These are phyloP conservation scores for Tulasnella sp. DNA, from an alignment of 768 basidiomycete species.

Conservation along the genomic window DNA sequence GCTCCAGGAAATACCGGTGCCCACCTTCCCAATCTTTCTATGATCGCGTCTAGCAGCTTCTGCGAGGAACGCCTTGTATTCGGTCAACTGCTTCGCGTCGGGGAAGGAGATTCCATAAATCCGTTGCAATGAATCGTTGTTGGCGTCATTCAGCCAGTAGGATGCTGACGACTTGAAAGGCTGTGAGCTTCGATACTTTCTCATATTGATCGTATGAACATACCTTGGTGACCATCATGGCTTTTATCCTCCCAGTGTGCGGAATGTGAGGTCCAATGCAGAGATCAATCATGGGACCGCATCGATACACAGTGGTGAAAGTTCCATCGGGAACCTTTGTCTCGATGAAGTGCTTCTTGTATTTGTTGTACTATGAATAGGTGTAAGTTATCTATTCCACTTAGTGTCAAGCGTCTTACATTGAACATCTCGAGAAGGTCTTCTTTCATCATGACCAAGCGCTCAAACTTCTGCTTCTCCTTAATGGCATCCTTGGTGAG, in stretches of 20 bases:
- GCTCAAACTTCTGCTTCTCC: conserved; percentile 95
- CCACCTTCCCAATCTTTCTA: conserved; percentile 80
- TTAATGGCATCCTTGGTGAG: conserved; percentile 79
- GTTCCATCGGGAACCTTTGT: conserved; percentile 93
- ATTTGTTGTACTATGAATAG: conserved; percentile 84
- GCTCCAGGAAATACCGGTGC: conserved; percentile 9
- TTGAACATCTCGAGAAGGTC: conserved; percentile 93
- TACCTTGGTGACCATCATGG: conserved; percentile 93
- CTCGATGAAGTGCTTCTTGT: conserved; percentile 92
- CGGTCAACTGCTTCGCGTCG: conserved; percentile 86
- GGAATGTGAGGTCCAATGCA: conserved; percentile 97
- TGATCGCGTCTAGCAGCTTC: conserved; percentile 99
- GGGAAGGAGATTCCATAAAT: conserved; percentile 99
- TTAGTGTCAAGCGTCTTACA: conserved; percentile 36
- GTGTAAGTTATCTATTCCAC: conserved; percentile 7
- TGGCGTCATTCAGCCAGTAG: conserved; percentile 90
- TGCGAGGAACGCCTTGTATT: conserved; percentile 90
- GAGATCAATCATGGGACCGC: conserved; percentile 96
- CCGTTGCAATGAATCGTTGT: conserved; percentile 89
- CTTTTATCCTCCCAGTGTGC: conserved; percentile 95
- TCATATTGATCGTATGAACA: conserved; percentile 9
- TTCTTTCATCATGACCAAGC: conserved; percentile 87
- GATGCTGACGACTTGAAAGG: conserved; percentile 76
- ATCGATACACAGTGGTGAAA: conserved; percentile 95
- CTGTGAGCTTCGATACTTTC: conserved; percentile 9